Conservation (phyloP, 805 yeast genomes). For the Monosporozyma aerobia region DNA sequence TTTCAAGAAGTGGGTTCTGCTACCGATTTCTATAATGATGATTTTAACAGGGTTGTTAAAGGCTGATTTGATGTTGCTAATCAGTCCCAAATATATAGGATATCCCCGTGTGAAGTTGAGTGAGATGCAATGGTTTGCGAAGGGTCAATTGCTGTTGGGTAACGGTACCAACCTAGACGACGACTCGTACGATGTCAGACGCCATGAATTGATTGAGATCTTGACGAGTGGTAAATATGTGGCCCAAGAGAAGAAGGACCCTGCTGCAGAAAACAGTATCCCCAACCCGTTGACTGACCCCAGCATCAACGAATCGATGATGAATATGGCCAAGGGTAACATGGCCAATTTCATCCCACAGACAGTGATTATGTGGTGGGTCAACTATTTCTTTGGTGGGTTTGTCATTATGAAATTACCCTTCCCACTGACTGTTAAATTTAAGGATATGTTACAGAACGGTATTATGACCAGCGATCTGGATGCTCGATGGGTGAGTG, state of each 20-base stretch:
- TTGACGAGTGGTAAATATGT: slow-evolving; percentile 47
- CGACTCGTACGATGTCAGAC: slow-evolving; percentile 46
- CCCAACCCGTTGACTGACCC: slow-evolving; percentile 66
- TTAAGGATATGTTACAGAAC: slow-evolving; percentile 85
- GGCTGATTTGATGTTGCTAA: slow-evolving; percentile 52
- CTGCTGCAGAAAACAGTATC: slow-evolving; percentile 30
- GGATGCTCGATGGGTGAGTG: slow-evolving; percentile 85
- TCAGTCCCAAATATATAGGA: slow-evolving; percentile 50
- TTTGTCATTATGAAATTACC: slow-evolving; percentile 83
- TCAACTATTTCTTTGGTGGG: slow-evolving; percentile 85
- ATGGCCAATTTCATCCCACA: slow-evolving; percentile 83
- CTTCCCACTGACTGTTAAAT: slow-evolving; percentile 80
- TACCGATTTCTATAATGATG: slow-evolving; percentile 88
- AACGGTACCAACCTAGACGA: slow-evolving; percentile 45
- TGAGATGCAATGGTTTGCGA: slow-evolving; percentile 55
- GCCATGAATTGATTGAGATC: slow-evolving; percentile 37
- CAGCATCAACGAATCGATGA: slow-evolving; percentile 57
- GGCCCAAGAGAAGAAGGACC: slow-evolving; percentile 36
- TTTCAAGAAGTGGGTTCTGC: slow-evolving; percentile 78
- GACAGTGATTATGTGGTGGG: slow-evolving; percentile 93
- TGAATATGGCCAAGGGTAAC: slow-evolving; percentile 72
- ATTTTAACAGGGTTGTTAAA: slow-evolving; percentile 75
- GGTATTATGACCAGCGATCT: slow-evolving; percentile 79
- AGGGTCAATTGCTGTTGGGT: slow-evolving; percentile 47
- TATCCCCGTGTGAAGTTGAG: slow-evolving; percentile 42